Evolutionary conservation across 2,329 filamentous ascomycete genomes (phyloP), one percentile per base, ranked within the genome.

Genomic region (Clonostachys solani): DNA sequence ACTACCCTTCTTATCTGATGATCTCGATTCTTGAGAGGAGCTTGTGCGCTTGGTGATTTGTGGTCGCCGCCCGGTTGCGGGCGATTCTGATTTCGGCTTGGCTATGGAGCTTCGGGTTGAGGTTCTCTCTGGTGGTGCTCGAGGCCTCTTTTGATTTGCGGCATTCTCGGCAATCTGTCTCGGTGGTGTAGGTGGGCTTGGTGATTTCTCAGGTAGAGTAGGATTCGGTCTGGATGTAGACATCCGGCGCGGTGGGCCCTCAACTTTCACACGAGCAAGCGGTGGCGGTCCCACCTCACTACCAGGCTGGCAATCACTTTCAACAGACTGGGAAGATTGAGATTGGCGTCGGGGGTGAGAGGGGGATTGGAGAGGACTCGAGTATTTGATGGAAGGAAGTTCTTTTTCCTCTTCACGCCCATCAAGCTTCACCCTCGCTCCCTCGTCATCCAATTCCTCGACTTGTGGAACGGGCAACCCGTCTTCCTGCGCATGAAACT

Each of bases 101-200:
- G 57, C 62, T 15, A 49, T 56, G 52, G 38, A 47, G 48, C 42
- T 38, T 52, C 50, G 54, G 62, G 18, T 44, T 47, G 40, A 5
- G 52, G 47, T n/a, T 53, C 42, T 42, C 49, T 43, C 49, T 12
- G 66, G 55, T 1, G 74, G 71, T 29, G 66, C 61, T 12, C 74
- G 62, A 13, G 61, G 58, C 29, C 65, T 67, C 57, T 77, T 79
- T 54, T 78, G 73, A 49, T 78, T 77, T 33, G 74, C 60, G 5
- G 58, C 45, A 7, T 37, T 37, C 42, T 52, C 49, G 6, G 10
- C 19, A 19, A 12, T 8, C 10, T 12, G 12, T 29, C 10, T 29
- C 23, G 23, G 9, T 10, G 23, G 23, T 10, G 23, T 10, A 29
- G 23, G 23, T 29, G 23, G 23, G 23, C 10, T 29, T 10, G 23